Evolutionary conservation across 2,329 filamentous ascomycete genomes (phyloP), one percentile per base, ranked within the genome.

Genomic region (Talaromyces sp.): DNA sequence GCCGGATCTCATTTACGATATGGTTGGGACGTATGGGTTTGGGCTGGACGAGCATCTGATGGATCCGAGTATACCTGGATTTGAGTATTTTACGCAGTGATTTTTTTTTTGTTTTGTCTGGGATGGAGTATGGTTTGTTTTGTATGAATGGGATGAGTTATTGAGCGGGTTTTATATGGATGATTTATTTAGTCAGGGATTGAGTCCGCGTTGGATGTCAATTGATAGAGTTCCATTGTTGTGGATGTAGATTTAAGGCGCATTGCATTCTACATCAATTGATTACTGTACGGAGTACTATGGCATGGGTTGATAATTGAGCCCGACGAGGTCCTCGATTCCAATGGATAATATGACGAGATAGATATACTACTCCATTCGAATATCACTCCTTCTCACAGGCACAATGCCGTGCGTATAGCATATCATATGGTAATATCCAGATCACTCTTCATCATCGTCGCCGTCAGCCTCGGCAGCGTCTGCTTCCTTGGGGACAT

Each of bases 21-120:
- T 77, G 75, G 74, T 77, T n/a, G 75, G 75, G 19, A 76, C 75
- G 17, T 77, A 77, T 65, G 75, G 75, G 13, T 77, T 77, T 59
- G 74, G 74, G 7, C 65, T 77, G 39, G 75, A 77, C 54, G 75
- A 77, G 65, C 75, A 77, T 62, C 63, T 77, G 58, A 67, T 77
- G 47, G 75, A 77, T 66, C 75, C 75, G 15, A 77, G 73, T 55
- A 75, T 77, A 72, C 72, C 75, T 17, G 75, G 71, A 63, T 77
- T 77, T 65, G 75, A 77, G 25, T 77, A 73, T 61, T 63, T 76
- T 59, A 70, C 72, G 47, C 71, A 74, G 58, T 60, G 36, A 54
- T 17, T 25, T 33, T 33, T 55, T 28, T 36, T 33, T 33, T 33
- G 3, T 10, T 11, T 33, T 33, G 10, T 32, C 5, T 9, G 2